These are phyloP conservation scores for Stygiomarasmius scandens DNA, from an alignment of 1,284 basidiomycete species.

Conservation along the genomic window DNA sequence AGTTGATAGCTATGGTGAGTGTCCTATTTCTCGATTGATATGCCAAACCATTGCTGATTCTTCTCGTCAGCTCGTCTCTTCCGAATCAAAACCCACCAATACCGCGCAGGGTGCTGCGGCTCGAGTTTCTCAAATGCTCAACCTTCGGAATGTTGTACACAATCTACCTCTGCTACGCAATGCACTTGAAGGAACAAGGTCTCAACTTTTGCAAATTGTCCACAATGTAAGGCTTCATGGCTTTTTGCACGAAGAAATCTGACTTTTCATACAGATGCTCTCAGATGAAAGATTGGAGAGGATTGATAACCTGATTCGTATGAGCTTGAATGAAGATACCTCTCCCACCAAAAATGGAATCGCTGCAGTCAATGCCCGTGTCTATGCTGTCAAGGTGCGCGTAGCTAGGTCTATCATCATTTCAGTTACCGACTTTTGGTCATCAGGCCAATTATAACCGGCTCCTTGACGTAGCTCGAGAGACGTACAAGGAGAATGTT, in stretches of 20 bases:
- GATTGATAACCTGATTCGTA: constrained; percentile 62
- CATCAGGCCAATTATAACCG: constrained; percentile 75
- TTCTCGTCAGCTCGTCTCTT: constrained; percentile 56
- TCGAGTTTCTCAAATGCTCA: constrained; percentile 77
- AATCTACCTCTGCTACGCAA: constrained; percentile 63
- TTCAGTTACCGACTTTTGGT: background rate
- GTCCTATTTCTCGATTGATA: background rate
- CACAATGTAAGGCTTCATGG: constrained; percentile 44
- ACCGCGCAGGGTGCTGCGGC: constrained; percentile 66
- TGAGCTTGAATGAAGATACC: constrained; percentile 74
- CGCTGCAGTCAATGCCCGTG: constrained; percentile 68
- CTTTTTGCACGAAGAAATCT: background rate
- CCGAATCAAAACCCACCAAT: constrained; percentile 55
- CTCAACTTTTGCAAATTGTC: constrained; percentile 67
- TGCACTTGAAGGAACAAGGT: constrained; percentile 59
- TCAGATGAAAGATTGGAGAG: constrained; percentile 66
- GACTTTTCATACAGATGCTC: constrained; percentile 55
- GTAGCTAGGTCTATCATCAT: background rate
- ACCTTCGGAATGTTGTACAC: constrained; percentile 70
- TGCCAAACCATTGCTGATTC: background rate
- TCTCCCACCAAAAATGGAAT: constrained; percentile 59
- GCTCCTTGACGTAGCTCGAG: constrained; percentile 88
- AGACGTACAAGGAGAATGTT: constrained; percentile 90
- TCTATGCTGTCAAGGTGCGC: constrained; percentile 80
- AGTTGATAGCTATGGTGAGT: constrained; percentile 74